These are phyloP conservation scores for Ogataea saltuana DNA, from an alignment of 805 yeast species.

Conservation along the genomic window DNA sequence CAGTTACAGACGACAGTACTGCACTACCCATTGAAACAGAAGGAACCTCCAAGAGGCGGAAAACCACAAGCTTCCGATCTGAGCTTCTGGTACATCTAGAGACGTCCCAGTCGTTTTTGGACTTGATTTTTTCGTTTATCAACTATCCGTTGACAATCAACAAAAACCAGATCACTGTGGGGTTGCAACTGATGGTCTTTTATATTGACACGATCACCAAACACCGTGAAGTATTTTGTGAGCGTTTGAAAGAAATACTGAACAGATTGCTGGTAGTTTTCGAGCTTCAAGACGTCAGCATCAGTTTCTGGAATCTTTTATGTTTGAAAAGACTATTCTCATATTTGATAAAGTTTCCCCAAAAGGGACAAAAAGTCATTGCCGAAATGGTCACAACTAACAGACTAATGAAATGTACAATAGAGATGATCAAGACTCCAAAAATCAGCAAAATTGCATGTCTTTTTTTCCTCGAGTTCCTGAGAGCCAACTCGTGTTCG, in stretches of 20 bases:
- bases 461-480: constrained; percentile 28
- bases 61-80: constrained; percentile 31
- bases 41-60: constrained; percentile 8
- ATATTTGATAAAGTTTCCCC: not conserved
- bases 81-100: constrained; percentile 24
- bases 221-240: not conserved
- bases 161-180: constrained; percentile 18
- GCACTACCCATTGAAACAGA: too few species aligned
- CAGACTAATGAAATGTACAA: constrained; percentile 37
- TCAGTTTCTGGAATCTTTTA: constrained; percentile 19
- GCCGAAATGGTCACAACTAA: constrained; percentile 14
- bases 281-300: constrained; percentile 20
- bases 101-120: constrained; percentile 30
- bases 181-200: constrained; percentile 36
- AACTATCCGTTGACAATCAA: constrained; percentile 16
- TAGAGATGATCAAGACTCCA: constrained; percentile 40
- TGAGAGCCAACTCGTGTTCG: constrained; percentile 6
- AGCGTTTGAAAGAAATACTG: constrained; percentile 6
- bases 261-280: constrained; percentile 20
- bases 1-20: too few species aligned
- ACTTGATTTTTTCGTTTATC: constrained; percentile 28
- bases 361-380: not conserved
- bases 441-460: constrained; percentile 35
- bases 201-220: constrained; percentile 19
- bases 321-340: constrained; percentile 13